phyloP scores from a whole-genome alignment of 2,329 filamentous ascomycete species.

The Verticillium dahliae region DNA sequence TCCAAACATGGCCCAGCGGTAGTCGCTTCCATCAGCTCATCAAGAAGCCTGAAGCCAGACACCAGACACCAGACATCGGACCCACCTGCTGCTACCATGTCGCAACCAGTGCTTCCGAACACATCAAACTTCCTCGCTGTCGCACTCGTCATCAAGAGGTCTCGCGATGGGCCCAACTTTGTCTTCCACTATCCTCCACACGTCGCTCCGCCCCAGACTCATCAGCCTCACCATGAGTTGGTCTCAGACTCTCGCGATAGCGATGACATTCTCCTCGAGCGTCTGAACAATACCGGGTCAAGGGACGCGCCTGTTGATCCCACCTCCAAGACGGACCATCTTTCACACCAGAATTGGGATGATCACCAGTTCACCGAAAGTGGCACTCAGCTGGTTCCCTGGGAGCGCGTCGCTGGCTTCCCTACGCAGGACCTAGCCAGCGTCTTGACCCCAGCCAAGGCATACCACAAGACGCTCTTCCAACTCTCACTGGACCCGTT shows the following conservation, averaged over 20 bases:
- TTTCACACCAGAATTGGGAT: conserved; percentile 42
- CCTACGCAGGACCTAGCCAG: conserved; percentile 73
- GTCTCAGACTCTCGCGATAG: conserved; percentile 30
- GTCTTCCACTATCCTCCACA: conserved; percentile 84
- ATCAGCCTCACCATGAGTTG: conserved; percentile 23
- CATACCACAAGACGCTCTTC: conserved; percentile 76
- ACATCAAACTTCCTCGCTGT: conserved; percentile 59
- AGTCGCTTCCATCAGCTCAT: neutral
- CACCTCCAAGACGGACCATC: conserved; percentile 27
- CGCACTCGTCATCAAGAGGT: conserved; percentile 66
- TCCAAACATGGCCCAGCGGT: neutral
- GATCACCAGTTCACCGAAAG: conserved; percentile 49
- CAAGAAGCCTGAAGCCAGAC: neutral
- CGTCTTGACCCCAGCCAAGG: conserved; percentile 66
- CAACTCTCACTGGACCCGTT: conserved; percentile 76
- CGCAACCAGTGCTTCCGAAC: conserved; percentile 42
- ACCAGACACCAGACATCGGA: neutral
- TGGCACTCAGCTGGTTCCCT: conserved; percentile 54
- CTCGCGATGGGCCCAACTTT: conserved; percentile 71
- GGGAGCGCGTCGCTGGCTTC: conserved; percentile 69
- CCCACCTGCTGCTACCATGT: conserved; percentile 27
- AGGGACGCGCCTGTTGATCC: conserved; percentile 19
- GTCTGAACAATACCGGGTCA: conserved; percentile 31
- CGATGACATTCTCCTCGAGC: conserved; percentile 45
- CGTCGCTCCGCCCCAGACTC: conserved; percentile 32